A percentile compares a stretch with the other conserved stretches of the same genome.
Evolutionary conservation across 139 green algal genomes (phyloP).

Genomic region (Chlamydomonas sphaeroides): DNA sequence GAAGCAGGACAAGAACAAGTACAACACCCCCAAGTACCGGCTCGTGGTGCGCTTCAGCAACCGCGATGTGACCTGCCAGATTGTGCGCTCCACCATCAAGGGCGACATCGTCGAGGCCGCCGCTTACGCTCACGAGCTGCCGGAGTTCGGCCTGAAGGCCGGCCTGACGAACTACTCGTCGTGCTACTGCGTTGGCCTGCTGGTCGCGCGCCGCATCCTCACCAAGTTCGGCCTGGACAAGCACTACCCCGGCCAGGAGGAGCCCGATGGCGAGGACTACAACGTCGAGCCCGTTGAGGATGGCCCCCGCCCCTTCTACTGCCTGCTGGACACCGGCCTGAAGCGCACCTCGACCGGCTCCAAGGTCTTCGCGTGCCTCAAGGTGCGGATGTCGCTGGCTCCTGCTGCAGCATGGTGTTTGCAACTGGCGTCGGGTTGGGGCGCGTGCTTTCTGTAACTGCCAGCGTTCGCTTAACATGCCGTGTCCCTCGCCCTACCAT

Average conservation of each 20-base stretch:
- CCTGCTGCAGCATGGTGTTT: too few relatives aligned
- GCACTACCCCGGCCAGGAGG: constrained; percentile 84
- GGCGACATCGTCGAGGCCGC: constrained; percentile 91
- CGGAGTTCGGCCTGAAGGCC: constrained; percentile 90
- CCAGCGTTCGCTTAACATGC: background rate
- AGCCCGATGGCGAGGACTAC: constrained; percentile 94
- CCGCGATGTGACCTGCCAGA: constrained; percentile 90
- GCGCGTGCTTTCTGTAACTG: background rate
- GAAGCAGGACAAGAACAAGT: constrained; percentile 99
- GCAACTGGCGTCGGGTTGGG: too few relatives aligned
- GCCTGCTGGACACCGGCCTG: constrained; percentile 96
- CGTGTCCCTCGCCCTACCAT: too few relatives aligned
- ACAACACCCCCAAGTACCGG: constrained; percentile 97
- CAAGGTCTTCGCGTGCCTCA: constrained; percentile 91
- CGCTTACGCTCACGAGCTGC: constrained; percentile 95
- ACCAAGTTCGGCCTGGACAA: constrained; percentile 94
- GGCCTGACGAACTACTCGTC: constrained; percentile 98
- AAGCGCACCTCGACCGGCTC: constrained; percentile 95
- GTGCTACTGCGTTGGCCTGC: constrained; percentile 94
- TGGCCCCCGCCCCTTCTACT: constrained; percentile 92
- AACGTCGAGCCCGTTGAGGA: constrained; percentile 94
- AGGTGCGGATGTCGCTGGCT: constrained; percentile 60
- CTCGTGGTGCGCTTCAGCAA: constrained; percentile 90
- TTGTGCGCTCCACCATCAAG: constrained; percentile 93
- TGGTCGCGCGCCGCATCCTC: constrained; percentile 93